Evolutionary conservation across 2,329 filamentous ascomycete species (phyloP).

Genomic region (Pseudogymnoascus sp.): DNA sequence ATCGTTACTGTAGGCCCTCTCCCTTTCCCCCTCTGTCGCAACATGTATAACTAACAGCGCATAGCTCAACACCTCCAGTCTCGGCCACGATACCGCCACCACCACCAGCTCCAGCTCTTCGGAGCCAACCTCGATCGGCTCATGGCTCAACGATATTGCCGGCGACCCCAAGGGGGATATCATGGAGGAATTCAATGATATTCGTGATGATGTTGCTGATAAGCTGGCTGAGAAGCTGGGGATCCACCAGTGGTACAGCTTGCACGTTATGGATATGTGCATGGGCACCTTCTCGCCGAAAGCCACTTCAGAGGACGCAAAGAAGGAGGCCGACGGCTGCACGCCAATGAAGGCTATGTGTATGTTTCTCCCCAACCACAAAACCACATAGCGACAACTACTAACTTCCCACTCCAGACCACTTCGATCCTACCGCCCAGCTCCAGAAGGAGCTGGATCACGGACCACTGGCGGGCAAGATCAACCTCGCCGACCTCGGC

Average conservation of each 20-base stretch:
- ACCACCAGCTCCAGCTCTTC: conserved; percentile 19
- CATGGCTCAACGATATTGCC: conserved; percentile 20
- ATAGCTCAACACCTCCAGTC: conserved; percentile 48
- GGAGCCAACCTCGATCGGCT: conserved; percentile 23
- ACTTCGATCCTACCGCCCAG: conserved; percentile 45
- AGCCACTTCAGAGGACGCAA: conserved; percentile 31
- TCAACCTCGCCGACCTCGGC: conserved; percentile 43
- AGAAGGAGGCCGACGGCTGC: conserved; percentile 46
- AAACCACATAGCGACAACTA: background rate
- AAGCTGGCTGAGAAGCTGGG: conserved; percentile 40
- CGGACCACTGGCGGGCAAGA: conserved; percentile 24
- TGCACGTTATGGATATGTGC: conserved; percentile 54
- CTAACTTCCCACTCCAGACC: conserved; percentile 22
- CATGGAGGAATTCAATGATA: conserved; percentile 26
- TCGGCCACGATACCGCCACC: conserved; percentile 33
- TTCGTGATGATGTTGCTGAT: conserved; percentile 29
- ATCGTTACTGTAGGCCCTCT: conserved; percentile 42
- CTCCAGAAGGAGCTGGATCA: conserved; percentile 41
- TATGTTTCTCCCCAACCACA: conserved; percentile 16
- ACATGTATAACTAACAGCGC: background rate
- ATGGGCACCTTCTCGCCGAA: conserved; percentile 34
- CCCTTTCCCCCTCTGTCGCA: background rate
- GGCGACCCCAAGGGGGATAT: conserved; percentile 21
- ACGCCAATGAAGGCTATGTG: conserved; percentile 44
- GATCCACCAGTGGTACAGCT: conserved; percentile 52